These are phyloP conservation scores for Podospora fimiseda DNA, from an alignment of 495 filamentous ascomycete genomes.

Conservation along the genomic window DNA sequence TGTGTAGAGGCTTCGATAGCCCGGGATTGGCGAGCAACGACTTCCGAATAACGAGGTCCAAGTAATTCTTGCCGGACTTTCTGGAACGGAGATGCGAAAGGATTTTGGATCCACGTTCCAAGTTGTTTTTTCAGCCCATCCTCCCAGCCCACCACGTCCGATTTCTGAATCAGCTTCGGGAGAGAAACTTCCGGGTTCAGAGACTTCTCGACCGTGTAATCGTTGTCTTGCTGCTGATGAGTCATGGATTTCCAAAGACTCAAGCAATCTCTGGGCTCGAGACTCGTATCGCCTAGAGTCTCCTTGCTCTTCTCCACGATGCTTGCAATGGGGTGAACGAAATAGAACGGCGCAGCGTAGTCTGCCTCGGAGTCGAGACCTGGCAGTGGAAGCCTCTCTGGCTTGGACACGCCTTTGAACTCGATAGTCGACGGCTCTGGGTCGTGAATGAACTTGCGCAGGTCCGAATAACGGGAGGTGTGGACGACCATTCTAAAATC, in stretches of 20 bases:
- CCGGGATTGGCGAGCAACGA: not conserved
- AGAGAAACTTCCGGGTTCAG: slow-evolving; percentile 44
- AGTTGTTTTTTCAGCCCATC: slow-evolving; percentile 52
- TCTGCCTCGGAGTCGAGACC: slow-evolving; percentile 42
- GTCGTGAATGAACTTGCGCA: slow-evolving; percentile 61
- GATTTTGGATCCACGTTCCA: slow-evolving; percentile 49
- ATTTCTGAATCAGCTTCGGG: slow-evolving; percentile 45
- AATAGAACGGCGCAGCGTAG: slow-evolving; percentile 38
- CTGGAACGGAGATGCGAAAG: slow-evolving; percentile 56
- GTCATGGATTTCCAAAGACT: slow-evolving; percentile 57
- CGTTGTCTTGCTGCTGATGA: slow-evolving; percentile 39
- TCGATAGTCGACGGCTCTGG: slow-evolving; percentile 42
- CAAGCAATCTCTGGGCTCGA: slow-evolving; percentile 67
- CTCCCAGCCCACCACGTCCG: slow-evolving; percentile 62
- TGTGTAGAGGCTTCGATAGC: not conserved
- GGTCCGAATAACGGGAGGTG: slow-evolving; percentile 61
- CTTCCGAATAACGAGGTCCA: slow-evolving; percentile 7
- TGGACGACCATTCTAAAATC: slow-evolving; percentile 62
- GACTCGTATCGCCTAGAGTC: slow-evolving; percentile 48
- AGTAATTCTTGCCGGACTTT: slow-evolving; percentile 40
- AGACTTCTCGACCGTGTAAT: slow-evolving; percentile 38
- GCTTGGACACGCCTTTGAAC: slow-evolving; percentile 48
- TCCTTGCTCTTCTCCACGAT: slow-evolving; percentile 55
- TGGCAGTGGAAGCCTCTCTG: slow-evolving; percentile 26
- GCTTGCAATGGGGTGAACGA: slow-evolving; percentile 62